Conservation (phyloP, 441 rosid genomes). For the Mallotus repandus region DNA sequence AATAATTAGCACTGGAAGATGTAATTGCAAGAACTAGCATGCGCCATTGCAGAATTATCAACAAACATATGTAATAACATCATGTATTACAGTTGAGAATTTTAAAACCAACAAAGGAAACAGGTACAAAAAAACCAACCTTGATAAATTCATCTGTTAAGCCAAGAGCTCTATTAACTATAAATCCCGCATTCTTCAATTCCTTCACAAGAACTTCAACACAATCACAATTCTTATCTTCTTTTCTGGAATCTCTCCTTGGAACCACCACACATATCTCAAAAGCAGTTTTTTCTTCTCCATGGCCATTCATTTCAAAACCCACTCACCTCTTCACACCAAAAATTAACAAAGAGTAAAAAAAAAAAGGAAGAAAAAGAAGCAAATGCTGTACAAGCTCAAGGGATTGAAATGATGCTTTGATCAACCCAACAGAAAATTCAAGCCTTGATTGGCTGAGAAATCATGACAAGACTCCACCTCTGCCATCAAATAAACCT, state of each 20-base stretch:
- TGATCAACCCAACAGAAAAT: constrained; percentile 3
- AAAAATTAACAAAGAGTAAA: not conserved
- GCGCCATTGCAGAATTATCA: constrained; percentile 14
- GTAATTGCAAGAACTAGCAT: constrained; percentile 5
- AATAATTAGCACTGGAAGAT: not conserved
- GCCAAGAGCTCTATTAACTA: constrained; percentile 62
- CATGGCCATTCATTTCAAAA: constrained; percentile 50
- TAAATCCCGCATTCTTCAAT: constrained; percentile 57
- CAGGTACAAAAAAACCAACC: constrained; percentile 35
- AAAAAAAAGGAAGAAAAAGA: not conserved
- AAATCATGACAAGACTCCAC: not conserved
- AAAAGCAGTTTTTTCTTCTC: constrained; percentile 45
- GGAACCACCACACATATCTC: constrained; percentile 83
- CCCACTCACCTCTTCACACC: constrained; percentile 5
- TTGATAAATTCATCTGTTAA: constrained; percentile 74
- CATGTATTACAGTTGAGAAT: not conserved
- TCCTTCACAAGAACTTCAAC: constrained; percentile 68
- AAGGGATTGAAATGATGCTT: not conserved
- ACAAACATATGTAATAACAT: not conserved
- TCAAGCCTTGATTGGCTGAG: not conserved
- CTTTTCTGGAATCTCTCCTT: constrained; percentile 40
- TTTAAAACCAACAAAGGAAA: not conserved
- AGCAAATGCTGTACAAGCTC: not conserved
- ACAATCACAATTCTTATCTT: constrained; percentile 46
- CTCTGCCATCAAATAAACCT: constrained; percentile 4